A percentile compares a stretch with the other conserved stretches of the same genome.
Evolutionary conservation across 768 basidiomycete species (phyloP).

Genomic region (Mrakia hoshinonis): DNA sequence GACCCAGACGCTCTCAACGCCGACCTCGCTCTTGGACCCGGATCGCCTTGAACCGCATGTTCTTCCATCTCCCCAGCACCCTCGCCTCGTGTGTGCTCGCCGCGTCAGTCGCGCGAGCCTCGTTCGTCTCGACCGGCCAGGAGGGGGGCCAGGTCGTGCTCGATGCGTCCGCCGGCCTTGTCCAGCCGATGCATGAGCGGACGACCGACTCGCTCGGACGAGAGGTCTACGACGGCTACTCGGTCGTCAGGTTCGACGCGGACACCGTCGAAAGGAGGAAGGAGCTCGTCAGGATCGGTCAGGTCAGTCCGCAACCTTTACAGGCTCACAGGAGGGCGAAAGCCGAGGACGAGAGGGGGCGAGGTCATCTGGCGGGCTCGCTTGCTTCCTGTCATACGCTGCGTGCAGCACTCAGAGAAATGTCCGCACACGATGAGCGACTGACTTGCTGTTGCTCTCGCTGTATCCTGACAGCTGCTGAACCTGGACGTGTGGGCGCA

Average conservation of each 20-base stretch:
- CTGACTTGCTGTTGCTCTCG: no score
- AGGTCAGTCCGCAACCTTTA: not conserved
- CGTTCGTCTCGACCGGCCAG: not conserved
- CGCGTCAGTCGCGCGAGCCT: not conserved
- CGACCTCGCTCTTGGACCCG: not conserved
- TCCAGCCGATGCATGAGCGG: not conserved
- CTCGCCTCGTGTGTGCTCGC: not conserved
- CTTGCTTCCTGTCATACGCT: not conserved
- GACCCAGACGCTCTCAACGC: no score
- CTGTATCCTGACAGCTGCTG: not conserved
- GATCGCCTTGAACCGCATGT: not conserved
- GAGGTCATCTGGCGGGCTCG: not conserved
- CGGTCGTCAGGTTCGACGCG: constrained; percentile 4
- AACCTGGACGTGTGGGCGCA: constrained; percentile 29
- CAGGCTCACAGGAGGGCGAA: not conserved
- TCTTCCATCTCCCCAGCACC: not conserved
- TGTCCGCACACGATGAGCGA: no score
- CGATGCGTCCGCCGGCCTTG: not conserved
- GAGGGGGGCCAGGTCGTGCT: not conserved
- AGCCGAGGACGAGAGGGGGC: not conserved
- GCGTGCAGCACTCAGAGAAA: no score
- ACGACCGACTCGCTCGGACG: not conserved
- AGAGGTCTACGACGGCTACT: not conserved
- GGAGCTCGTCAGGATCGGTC: constrained; percentile 5
- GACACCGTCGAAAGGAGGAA: not conserved